These are phyloP conservation scores for Plantago coronopus DNA, from an alignment of 305 asterid species.

Conservation along the genomic window DNA sequence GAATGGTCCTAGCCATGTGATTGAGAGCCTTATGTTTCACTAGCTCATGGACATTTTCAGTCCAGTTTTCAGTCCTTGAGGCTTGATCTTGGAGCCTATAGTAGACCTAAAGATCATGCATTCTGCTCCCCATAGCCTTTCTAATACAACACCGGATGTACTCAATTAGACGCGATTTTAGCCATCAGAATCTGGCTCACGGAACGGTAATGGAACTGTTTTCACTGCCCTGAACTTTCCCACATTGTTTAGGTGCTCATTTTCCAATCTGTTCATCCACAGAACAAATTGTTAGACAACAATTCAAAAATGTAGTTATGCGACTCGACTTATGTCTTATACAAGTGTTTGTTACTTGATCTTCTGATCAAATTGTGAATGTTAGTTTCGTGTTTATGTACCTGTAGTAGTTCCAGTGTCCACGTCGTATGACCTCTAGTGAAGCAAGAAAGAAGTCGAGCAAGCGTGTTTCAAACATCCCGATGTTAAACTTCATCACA, in stretches of 20 bases:
- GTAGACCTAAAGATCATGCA: not conserved
- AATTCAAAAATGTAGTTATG: no score
- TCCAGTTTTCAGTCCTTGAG: no score
- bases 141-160: slow-evolving; percentile 14
- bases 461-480: slow-evolving; percentile 61
- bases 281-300: no score
- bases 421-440: slow-evolving; percentile 86
- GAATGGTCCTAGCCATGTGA: slow-evolving; percentile 16
- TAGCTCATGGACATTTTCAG: not conserved
- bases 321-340: no score
- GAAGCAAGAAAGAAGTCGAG: slow-evolving; percentile 79
- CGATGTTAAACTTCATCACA: slow-evolving; percentile 52
- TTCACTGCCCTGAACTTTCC: slow-evolving; percentile 91
- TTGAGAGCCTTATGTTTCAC: slow-evolving; percentile 19
- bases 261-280: slow-evolving; percentile 68
- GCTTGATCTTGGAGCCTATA: no score
- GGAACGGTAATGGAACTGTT: slow-evolving; percentile 83
- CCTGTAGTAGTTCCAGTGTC: slow-evolving; percentile 99
- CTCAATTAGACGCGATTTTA: slow-evolving; percentile 13
- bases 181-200: slow-evolving; percentile 64
- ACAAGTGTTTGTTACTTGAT: no score
- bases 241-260: slow-evolving; percentile 86
- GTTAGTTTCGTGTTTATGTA: slow-evolving; percentile 4
- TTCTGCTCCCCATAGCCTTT: slow-evolving; percentile 15
- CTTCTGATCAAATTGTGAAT: no score